Base-by-base conservation (phyloP, 768 basidiomycete genomes). In the Rhodotorula babjevae region DNA sequence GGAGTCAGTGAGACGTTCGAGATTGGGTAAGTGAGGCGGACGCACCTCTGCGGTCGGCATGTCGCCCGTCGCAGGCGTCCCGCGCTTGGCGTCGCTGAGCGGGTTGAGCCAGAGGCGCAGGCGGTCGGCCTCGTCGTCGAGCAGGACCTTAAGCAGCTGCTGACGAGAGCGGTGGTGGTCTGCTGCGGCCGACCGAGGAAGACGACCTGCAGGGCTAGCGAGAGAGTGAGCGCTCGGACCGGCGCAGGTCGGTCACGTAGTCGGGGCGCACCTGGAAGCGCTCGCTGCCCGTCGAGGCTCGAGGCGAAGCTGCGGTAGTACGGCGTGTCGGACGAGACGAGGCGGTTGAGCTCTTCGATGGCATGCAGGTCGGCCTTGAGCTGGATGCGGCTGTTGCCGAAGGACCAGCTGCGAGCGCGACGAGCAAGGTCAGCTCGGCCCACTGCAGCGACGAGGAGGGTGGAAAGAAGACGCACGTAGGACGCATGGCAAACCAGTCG, bases 61-160 rank as follows among this genome's bases (percentile, higher is more conserved):
- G 18, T 59, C 42, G 29, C 65, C 33, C 15, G 66, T 63, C 3
- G 62, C 83, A 78, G 92, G 89, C 1, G 80, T 77, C 27, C 89
- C 89, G 74, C 89, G 87, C 75, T 85, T 87, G 10, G 84, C 77
- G 73, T 96, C 94, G 70, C 89, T 90, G 44, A 85, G 84, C 0
- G 92, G 91, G 80, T 98, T 98, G 57, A 84, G 84, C 96, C 96
- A 98, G 15, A 98, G 93, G 9, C 83, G 85, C 56, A 98, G 82
- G 25, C 93, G 86, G 77, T 85, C 87, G 56, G 97, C 87, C 80
- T 99, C 96, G 79, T 92, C 93, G 80, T 95, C 92, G 14, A 93
- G 87, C 21, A 98, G 85, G 15, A 95, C 81, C 31, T 88, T 85
- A n/a, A 97, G 83, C 0, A 95, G 88, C 29, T 86, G 84, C 68